phyloP scores from a whole-genome alignment of 345 rosid genomes.

The Populus deltoides region DNA sequence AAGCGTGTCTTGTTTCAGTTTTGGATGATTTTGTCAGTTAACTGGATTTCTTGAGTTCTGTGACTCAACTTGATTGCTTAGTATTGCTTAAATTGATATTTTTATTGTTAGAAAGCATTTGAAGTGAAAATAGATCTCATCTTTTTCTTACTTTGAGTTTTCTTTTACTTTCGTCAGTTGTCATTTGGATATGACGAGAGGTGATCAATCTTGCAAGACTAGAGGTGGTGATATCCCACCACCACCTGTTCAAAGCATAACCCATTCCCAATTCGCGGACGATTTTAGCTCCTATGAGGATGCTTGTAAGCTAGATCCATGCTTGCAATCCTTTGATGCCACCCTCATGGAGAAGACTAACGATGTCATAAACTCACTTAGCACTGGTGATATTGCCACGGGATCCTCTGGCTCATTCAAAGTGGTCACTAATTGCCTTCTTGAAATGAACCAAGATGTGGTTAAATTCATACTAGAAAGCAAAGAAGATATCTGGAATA shows the following conservation, averaged over 20 bases:
- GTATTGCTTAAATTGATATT: background rate
- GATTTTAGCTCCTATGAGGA: constrained; percentile 65
- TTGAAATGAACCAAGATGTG: constrained; percentile 83
- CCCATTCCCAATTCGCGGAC: constrained; percentile 34
- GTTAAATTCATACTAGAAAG: constrained; percentile 58
- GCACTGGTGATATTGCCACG: constrained; percentile 47
- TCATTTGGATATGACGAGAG: constrained; percentile 43
- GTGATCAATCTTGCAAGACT: constrained; percentile 31
- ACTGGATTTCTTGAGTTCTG: background rate
- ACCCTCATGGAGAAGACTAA: constrained; percentile 58
- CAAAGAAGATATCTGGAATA: constrained; percentile 74
- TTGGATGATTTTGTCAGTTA: background rate
- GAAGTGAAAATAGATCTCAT: constrained; percentile 6
- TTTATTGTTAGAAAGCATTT: background rate
- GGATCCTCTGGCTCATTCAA: constrained; percentile 64
- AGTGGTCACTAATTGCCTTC: constrained; percentile 61
- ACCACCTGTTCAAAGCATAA: constrained; percentile 22
- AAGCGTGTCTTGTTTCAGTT: background rate
- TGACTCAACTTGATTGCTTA: background rate
- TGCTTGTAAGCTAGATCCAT: constrained; percentile 70
- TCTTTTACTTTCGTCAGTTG: background rate
- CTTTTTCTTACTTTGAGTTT: constrained; percentile 2
- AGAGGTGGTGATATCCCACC: constrained; percentile 24
- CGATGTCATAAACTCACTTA: constrained; percentile 51
- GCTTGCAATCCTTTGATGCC: constrained; percentile 59